Base-by-base conservation (phyloP, 169 alveolate species). In the Eimeria necatrix region DNA sequence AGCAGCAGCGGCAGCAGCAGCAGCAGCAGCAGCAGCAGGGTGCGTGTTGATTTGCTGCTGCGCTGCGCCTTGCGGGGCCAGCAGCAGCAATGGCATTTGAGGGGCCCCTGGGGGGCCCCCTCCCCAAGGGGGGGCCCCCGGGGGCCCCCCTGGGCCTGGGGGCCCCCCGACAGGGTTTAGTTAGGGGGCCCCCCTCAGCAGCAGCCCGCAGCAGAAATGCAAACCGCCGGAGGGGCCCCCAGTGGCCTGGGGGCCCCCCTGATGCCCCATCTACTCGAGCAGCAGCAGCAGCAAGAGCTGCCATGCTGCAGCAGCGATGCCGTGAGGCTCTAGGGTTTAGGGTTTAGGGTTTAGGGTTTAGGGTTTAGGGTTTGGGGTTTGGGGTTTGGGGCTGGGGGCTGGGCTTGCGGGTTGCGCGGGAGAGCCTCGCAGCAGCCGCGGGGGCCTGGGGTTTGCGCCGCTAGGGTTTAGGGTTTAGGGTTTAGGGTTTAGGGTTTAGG, bases 231-330 rank as follows among this genome's bases (percentile, higher is more conserved):
- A 53, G 56, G 85, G 85, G 32, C 85, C 85, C 85, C 56, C 85
- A 1, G 8, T 74, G 56, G 59, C 52, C 56, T 14, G 1, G 56
- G 60, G 85, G 85, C 7, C 7, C 85, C 4, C 26, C 59, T 2
- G 85, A 74, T 32, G 85, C 85, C 2, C 85, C 85, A 12, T 16
- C 85, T 46, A 74, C 85, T 4, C 2, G 85, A 74, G 85, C 85
- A 9, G 85, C 85, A 74, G 85, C 85, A 46, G 85, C 85, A 74
- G 85, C 85, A 74, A 16, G 85, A 2, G 85, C 85, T 32, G 85
- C 85, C 4, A 74, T 74, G 85, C 85, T 74, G 85, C 85, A 74
- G 85, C 85, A 74, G 24, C 26, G 85, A 16, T 14, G 85, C 3
- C 60, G 85, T 74, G 48, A 41, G 85, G 14, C 7, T 9, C n/a